Evolutionary conservation across 2,329 filamentous ascomycete genomes (phyloP).

Genomic region (Fusarium xyrophilum): DNA sequence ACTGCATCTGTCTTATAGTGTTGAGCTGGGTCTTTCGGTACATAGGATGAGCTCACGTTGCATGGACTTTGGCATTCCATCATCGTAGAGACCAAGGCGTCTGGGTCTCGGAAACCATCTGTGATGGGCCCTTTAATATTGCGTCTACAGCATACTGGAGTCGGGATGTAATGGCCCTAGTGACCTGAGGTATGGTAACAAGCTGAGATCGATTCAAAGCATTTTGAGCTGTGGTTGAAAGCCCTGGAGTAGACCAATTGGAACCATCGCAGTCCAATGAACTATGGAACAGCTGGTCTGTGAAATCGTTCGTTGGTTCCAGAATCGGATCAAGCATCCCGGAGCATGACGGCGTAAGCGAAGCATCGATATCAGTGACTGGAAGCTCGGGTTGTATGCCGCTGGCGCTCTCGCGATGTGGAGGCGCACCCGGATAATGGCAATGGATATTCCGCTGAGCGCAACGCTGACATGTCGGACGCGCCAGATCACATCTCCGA

Average conservation of each 20-base stretch:
- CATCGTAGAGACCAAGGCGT: background rate
- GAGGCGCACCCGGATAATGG: background rate
- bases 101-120: background rate
- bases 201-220: background rate
- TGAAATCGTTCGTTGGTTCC: background rate
- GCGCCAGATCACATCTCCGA: background rate
- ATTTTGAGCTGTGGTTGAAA: background rate
- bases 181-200: background rate
- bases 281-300: background rate
- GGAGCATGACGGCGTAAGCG: background rate
- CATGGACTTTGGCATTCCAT: background rate
- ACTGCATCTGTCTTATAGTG: background rate
- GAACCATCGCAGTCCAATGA: background rate
- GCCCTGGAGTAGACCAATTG: accelerated
- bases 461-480: constrained; percentile 1
- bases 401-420: accelerated
- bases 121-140: background rate
- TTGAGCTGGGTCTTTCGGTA: accelerated
- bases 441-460: background rate
- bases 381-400: accelerated
- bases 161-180: background rate
- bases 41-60: background rate
- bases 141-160: background rate
- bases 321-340: background rate
- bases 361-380: accelerated